Conservation (phyloP, 1,284 basidiomycete species). For the Stereum hirsutum region DNA sequence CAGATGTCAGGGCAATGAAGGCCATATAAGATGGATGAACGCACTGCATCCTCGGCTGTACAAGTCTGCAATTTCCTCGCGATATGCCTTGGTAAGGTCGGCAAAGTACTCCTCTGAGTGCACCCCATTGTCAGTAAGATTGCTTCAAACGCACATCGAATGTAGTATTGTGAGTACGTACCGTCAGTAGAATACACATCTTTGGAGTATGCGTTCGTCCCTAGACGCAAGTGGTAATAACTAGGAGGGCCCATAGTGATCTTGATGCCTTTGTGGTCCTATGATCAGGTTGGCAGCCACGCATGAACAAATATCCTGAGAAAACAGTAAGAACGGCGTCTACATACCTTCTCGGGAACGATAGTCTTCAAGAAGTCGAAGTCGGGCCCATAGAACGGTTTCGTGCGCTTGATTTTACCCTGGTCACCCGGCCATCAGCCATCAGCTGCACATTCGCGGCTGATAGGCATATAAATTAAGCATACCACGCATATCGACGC, state of each 20-base stretch:
- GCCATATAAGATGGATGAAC: slow-evolving; percentile 13
- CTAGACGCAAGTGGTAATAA: slow-evolving; percentile 71
- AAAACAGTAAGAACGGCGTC: too few relatives aligned
- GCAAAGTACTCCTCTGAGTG: slow-evolving; percentile 67
- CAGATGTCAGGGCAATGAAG: background rate
- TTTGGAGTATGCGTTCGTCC: slow-evolving; percentile 49
- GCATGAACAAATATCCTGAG: too few relatives aligned
- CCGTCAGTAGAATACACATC: slow-evolving; percentile 56
- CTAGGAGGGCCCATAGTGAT: slow-evolving; percentile 69
- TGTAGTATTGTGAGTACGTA: slow-evolving; percentile 18
- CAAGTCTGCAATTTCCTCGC: slow-evolving; percentile 61
- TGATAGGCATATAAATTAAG: too few relatives aligned
- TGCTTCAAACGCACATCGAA: too few relatives aligned
- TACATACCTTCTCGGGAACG: slow-evolving; percentile 37
- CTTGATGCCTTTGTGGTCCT: slow-evolving; percentile 64
- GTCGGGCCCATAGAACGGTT: slow-evolving; percentile 54
- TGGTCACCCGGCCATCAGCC: too few relatives aligned
- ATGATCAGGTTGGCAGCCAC: background rate
- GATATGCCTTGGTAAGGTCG: slow-evolving; percentile 64
- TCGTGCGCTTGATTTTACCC: slow-evolving; percentile 55
- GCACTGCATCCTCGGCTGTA: slow-evolving; percentile 66
- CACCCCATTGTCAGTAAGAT: too few relatives aligned
- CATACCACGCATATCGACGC: too few relatives aligned
- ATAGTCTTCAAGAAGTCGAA: slow-evolving; percentile 49
- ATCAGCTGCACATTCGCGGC: too few relatives aligned